Evolutionary conservation across 1,139 yeast species (phyloP).

Genomic region (Yamadazyma sp.): DNA sequence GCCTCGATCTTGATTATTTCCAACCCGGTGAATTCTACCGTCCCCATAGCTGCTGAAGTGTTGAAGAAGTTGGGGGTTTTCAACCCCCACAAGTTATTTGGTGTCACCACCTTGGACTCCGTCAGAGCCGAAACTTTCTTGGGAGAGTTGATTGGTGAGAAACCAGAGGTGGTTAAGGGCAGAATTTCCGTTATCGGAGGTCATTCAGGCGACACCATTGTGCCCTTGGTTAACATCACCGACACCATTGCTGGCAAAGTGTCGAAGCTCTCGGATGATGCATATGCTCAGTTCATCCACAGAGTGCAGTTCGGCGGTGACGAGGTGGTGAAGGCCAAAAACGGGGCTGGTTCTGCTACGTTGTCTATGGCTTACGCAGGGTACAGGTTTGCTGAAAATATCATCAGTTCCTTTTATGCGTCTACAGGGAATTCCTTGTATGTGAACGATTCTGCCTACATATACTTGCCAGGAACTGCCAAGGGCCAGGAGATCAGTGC

Average conservation of each 20-base stretch:
- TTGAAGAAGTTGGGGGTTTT: constrained; percentile 61
- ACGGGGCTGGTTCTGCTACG: constrained; percentile 78
- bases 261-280: constrained; percentile 25
- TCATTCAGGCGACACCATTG: constrained; percentile 76
- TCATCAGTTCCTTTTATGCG: constrained; percentile 45
- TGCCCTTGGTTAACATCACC: constrained; percentile 48
- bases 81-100: constrained; percentile 65
- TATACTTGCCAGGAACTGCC: constrained; percentile 57
- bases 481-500: constrained; percentile 49
- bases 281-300: constrained; percentile 48
- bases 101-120: constrained; percentile 71
- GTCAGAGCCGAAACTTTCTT: constrained; percentile 70
- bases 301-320: constrained; percentile 79
- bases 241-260: constrained; percentile 29
- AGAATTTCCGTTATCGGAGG: constrained; percentile 69
- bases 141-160: constrained; percentile 39
- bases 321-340: constrained; percentile 75
- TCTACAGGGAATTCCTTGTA: constrained; percentile 19
- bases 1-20: constrained; percentile 69
- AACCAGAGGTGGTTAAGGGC: constrained; percentile 42
- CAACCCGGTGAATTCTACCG: constrained; percentile 75
- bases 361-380: constrained; percentile 80
- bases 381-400: constrained; percentile 58
- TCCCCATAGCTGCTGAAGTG: constrained; percentile 73
- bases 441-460: constrained; percentile 58